A percentile compares a stretch with the other conserved stretches of the same genome.
phyloP scores from a whole-genome alignment of 805 yeast species.

The Blastobotrys chiropterorum region DNA sequence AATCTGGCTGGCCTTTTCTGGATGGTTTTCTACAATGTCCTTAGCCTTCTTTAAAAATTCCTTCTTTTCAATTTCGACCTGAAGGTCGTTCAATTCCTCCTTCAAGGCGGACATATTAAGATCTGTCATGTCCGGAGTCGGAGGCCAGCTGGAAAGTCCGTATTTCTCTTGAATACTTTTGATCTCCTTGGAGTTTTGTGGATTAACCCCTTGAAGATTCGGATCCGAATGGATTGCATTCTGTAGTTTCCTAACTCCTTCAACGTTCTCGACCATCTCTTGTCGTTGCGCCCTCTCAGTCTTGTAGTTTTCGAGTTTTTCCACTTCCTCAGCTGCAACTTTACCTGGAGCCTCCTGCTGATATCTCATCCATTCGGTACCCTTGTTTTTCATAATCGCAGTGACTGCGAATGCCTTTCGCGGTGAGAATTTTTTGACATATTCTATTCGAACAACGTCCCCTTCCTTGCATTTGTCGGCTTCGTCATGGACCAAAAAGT shows the following conservation, averaged over 20 bases:
- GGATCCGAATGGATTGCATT: neutral
- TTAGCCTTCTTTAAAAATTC: constrained; percentile 20
- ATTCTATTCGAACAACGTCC: constrained; percentile 86
- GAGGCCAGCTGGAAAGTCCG: constrained; percentile 43
- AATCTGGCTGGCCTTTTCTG: constrained; percentile 35
- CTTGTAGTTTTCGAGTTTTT: constrained; percentile 49
- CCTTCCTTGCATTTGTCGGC: constrained; percentile 89
- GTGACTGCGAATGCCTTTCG: constrained; percentile 86
- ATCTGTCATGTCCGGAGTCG: constrained; percentile 35
- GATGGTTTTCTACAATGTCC: constrained; percentile 28
- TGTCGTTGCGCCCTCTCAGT: constrained; percentile 35
- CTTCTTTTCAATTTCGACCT: constrained; percentile 27
- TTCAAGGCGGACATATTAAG: constrained; percentile 38
- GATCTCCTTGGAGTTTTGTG: constrained; percentile 28
- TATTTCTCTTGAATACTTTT: constrained; percentile 39
- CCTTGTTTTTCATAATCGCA: constrained; percentile 80
- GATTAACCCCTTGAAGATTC: constrained; percentile 9
- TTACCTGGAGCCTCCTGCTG: constrained; percentile 63
- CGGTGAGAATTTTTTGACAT: constrained; percentile 73
- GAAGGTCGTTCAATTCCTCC: constrained; percentile 32
- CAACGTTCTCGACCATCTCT: constrained; percentile 22
- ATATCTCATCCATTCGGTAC: constrained; percentile 83
- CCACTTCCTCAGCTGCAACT: constrained; percentile 61
- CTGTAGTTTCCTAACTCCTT: neutral
- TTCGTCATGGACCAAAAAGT: constrained; percentile 90